phyloP scores from a whole-genome alignment of 2,329 filamentous ascomycete species.

The Colletotrichum sp. region DNA sequence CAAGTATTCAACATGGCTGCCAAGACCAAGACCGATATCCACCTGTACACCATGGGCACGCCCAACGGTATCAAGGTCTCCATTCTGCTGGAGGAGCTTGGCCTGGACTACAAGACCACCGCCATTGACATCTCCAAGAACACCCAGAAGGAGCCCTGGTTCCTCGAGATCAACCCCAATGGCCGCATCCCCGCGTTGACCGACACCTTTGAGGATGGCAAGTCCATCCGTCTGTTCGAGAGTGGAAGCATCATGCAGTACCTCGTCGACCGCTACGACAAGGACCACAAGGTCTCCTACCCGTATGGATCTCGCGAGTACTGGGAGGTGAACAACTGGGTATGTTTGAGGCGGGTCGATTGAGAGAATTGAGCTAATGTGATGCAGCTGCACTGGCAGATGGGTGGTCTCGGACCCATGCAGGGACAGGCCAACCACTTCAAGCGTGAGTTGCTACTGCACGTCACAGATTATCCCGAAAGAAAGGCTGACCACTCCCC shows the following conservation, averaged over 20 bases:
- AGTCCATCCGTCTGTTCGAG: slow-evolving; percentile 80
- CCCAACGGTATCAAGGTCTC: slow-evolving; percentile 92
- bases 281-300: slow-evolving; percentile 82
- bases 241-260: slow-evolving; percentile 86
- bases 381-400: slow-evolving; percentile 70
- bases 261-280: slow-evolving; percentile 81
- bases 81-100: slow-evolving; percentile 85
- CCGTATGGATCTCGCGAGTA: slow-evolving; percentile 74
- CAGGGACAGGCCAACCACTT: slow-evolving; percentile 88
- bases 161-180: slow-evolving; percentile 90
- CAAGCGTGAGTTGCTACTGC: slow-evolving; percentile 50
- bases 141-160: slow-evolving; percentile 69
- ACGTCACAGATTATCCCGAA: background rate
- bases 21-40: slow-evolving; percentile 64
- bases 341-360: slow-evolving; percentile 30
- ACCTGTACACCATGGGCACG: slow-evolving; percentile 81
- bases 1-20: slow-evolving; percentile 43
- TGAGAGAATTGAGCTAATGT: background rate
- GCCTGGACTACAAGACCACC: slow-evolving; percentile 76
- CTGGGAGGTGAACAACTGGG: slow-evolving; percentile 83
- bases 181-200: slow-evolving; percentile 89
- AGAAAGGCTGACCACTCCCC: background rate
- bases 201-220: slow-evolving; percentile 77
- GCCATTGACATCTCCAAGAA: slow-evolving; percentile 76
- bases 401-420: slow-evolving; percentile 83